Evolutionary conservation across 2,329 filamentous ascomycete species (phyloP), one percentile per base, ranked within the genome.

Genomic region (Paraphaeosphaeria sporulosa): DNA sequence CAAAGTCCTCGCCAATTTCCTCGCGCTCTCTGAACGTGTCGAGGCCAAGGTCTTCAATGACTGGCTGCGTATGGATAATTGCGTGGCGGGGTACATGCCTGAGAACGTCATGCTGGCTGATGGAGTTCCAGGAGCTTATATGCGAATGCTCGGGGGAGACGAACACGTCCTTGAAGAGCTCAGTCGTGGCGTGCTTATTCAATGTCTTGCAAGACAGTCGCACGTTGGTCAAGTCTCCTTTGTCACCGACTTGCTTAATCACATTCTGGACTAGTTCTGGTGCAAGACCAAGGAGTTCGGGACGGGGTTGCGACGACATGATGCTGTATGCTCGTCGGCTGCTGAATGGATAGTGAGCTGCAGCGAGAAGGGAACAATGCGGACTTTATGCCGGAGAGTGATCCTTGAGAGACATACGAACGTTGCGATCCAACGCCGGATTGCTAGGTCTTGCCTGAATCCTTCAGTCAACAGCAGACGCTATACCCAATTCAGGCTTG

Each of bases 81-180:
- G 38, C 60, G 30, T 60, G 60, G 30, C 57, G 60, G 42, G 60
- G 43, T 9, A 62, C 47, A 1, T 23, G 54, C 19, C 57, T 49
- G 25, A 62, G 43, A 21, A n/a, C 5, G 15, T 62, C 30, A 30
- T 59, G 21, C 43, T 55, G 42, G 49, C 25, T 55, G 23, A 57
- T 62, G 17, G 30, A 48, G 25, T 54, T 62, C 60, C 60, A 62
- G 13, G 32, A 83, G 21, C 23, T 19, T 9, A 56, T 12, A 21
- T 56, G 19, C 19, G n/a, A 3, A 36, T 47, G 3, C 27, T 10
- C 13, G 9, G 30, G 54, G 21, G 54, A 56, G n/a, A 56, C 2
- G n/a, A 38, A 38, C 13, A 56, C 30, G 2, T 56, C 54, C 27
- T 38, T 25, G 30, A 56, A 56, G 30, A 56, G 54, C 43, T 56